Percentiles rank a stretch among this genome's conserved stretches.
These are phyloP conservation scores for Miamiensis avidus DNA, from an alignment of 169 alveolate genomes.

Conservation along the genomic window DNA sequence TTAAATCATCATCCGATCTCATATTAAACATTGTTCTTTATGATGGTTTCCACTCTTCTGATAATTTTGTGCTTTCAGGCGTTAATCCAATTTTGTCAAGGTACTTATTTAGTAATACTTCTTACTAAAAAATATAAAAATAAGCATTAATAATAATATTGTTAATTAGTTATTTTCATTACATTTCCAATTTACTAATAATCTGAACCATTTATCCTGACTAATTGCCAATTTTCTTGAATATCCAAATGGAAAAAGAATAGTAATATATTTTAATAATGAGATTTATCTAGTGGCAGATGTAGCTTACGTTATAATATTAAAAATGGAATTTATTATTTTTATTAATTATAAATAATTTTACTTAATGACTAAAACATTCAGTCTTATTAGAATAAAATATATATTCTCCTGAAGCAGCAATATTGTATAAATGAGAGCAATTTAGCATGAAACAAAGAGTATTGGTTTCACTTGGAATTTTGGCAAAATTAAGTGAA, in stretches of 20 bases:
- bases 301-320: no score
- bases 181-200: not conserved
- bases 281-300: not conserved
- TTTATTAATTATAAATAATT: no score
- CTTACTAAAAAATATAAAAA: not conserved
- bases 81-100: not conserved
- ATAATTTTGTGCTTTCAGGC: not conserved
- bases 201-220: not conserved
- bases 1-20: not conserved
- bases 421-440: not conserved
- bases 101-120: no score
- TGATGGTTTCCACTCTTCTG: not conserved
- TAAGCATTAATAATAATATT: no score
- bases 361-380: not conserved
- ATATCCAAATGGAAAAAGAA: not conserved
- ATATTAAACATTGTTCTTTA: not conserved
- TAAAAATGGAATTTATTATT: no score
- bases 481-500: not conserved
- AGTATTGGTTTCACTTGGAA: not conserved
- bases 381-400: not conserved
- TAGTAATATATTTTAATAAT: no score
- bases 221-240: not conserved
- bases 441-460: not conserved
- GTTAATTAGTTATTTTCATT: no score
- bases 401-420: not conserved